Conservation (phyloP, 352 stramenopile genomes). For the Phytophthora crassamura region DNA sequence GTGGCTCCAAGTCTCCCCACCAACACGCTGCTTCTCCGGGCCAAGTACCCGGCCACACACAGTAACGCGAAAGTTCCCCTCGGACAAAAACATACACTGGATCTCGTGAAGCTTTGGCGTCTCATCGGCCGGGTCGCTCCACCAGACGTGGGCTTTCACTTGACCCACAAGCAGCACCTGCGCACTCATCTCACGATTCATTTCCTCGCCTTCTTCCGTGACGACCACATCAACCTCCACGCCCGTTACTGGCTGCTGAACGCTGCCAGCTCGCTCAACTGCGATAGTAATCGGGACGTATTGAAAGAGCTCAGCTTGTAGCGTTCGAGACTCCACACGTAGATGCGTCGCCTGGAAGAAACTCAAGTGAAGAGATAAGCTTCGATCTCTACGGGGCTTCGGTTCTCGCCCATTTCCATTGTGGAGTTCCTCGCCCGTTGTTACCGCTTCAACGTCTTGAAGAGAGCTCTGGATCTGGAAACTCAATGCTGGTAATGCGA, state of each 20-base stretch:
- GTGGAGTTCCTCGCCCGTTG: constrained; percentile 1
- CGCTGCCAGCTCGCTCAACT: constrained; percentile 14
- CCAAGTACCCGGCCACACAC: constrained; percentile 40
- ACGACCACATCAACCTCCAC: constrained; percentile 43
- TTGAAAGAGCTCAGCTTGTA: constrained; percentile 30
- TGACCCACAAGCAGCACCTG: constrained; percentile 50
- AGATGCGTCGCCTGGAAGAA: constrained; percentile 35
- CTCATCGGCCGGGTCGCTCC: constrained; percentile 16
- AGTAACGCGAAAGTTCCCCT: constrained; percentile 57
- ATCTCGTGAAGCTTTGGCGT: constrained; percentile 42
- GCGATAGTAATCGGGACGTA: constrained; percentile 35
- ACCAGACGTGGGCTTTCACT: constrained; percentile 40
- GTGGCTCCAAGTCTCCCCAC: constrained; percentile 51
- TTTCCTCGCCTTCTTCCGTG: constrained; percentile 39
- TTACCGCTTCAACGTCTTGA: background rate
- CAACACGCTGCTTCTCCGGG: constrained; percentile 20
- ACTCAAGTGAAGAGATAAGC: constrained; percentile 16
- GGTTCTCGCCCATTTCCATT: constrained; percentile 15
- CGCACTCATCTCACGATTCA: constrained; percentile 17
- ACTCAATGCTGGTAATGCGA: constrained; percentile 38
- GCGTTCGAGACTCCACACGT: constrained; percentile 4
- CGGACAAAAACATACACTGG: constrained; percentile 69
- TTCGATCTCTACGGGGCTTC: constrained; percentile 13
- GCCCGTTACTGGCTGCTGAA: constrained; percentile 7
- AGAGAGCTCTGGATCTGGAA: constrained; percentile 36